Base-by-base conservation (phyloP, 768 basidiomycete genomes). In the Agaricus sinodeliciosus region DNA sequence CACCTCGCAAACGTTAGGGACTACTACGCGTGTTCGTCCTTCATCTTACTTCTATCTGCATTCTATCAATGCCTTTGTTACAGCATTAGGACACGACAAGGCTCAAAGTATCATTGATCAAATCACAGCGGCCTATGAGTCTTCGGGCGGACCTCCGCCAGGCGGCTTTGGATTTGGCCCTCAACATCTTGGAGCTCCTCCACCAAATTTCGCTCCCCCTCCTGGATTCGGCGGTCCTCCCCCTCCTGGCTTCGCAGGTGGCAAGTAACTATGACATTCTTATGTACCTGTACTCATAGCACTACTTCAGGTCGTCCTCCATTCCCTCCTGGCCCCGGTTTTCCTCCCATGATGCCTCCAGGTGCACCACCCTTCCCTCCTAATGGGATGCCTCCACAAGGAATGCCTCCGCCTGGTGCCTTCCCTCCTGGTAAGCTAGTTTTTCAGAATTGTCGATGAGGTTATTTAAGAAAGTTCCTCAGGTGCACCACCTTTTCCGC, bases 71-170 rank as follows among this genome's bases (percentile, higher is more conserved):
- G 36, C 44, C 41, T 54, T 52, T 60, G 41, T 55, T 46, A 18
- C 48, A 90, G 88, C 88, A 1, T 80, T 91, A 51, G 88, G 88
- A 51, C 93, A 97, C 69, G 94, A 98, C 78, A 95, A 95, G 69
- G 94, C 95, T 15, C 96, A 99, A 69, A 92, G 74, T 62, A 93
- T 98, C 66, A 98, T 99, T 66, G 95, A 99, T 79, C 91, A 95
- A 69, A 98, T 99, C 69, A 94, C 93, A 35, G 84, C 88, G 18
- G 85, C 89, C 22, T 96, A 95, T 63, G 95, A 98, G 70, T 80
- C 78, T 26, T 84, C 88, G 40, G 84, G 85, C 48, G 88, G 88
- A 2, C 90, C 90, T 37, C 90, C 90, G 58, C 88, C 88, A 9
- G 90, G 90, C 48, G 90, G 90, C 3, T 92, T 91, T 57, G 87